Evolutionary conservation across 495 filamentous ascomycete genomes (phyloP).

Genomic region (Talaromyces adpressus): DNA sequence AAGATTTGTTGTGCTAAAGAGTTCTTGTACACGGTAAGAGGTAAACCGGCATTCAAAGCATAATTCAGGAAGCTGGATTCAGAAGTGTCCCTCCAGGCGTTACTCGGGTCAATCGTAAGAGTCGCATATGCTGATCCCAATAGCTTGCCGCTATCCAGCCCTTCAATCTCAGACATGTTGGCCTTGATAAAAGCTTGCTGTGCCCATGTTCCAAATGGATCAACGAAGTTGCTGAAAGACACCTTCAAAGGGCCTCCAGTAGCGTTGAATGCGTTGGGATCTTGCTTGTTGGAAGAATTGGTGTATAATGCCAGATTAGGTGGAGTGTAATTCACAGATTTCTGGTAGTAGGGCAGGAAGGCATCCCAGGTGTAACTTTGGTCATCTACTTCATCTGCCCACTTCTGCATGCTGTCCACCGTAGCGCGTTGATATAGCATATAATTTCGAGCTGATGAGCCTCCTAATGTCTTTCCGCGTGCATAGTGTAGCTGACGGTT

Average conservation of each 20-base stretch:
- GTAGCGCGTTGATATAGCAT: conserved; percentile 44
- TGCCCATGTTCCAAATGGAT: neutral
- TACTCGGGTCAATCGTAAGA: conserved; percentile 20
- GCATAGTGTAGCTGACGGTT: neutral
- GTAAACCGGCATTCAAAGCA: conserved; percentile 15
- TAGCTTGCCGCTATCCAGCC: conserved; percentile 25
- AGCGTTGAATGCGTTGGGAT: conserved; percentile 22
- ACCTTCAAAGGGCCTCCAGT: conserved; percentile 31
- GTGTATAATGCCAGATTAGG: conserved; percentile 26
- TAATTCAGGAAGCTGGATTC: conserved; percentile 28
- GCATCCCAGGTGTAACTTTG: conserved; percentile 45
- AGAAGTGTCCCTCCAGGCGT: conserved; percentile 19
- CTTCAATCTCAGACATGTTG: conserved; percentile 18
- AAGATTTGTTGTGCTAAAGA: conserved; percentile 43
- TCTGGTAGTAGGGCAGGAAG: conserved; percentile 48
- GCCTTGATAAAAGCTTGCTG: conserved; percentile 14
- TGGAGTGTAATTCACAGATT: conserved; percentile 42
- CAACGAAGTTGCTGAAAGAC: neutral
- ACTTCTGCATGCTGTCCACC: conserved; percentile 37
- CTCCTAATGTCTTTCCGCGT: conserved; percentile 35
- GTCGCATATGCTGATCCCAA: conserved; percentile 21
- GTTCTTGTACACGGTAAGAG: conserved; percentile 30
- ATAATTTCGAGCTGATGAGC: conserved; percentile 41
- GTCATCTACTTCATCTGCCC: conserved; percentile 53
- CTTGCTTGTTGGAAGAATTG: conserved; percentile 41